Evolutionary conservation across 495 filamentous ascomycete genomes (phyloP).

Genomic region (Pyronema omphalodes): DNA sequence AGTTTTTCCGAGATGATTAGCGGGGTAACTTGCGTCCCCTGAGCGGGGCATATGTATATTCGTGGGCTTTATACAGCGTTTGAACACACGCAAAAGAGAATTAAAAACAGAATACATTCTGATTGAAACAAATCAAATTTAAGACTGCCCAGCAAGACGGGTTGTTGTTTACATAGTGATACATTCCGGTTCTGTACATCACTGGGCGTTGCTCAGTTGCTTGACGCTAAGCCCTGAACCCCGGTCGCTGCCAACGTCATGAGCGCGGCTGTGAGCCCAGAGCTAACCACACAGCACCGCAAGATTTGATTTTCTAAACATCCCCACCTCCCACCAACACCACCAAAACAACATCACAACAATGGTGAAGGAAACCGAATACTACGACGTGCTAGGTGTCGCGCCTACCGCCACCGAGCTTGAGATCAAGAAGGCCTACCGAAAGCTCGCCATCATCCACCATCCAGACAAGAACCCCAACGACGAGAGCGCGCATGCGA

Average conservation of each 20-base stretch:
- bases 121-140: no score
- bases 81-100: no score
- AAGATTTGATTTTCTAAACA: background rate
- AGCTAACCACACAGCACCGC: background rate
- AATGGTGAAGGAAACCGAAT: conserved; percentile 72
- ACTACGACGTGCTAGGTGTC: conserved; percentile 85
- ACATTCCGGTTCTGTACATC: no score
- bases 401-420: conserved; percentile 75
- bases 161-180: no score
- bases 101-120: no score
- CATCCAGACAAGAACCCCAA: conserved; percentile 91
- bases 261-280: background rate
- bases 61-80: no score
- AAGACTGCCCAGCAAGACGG: no score
- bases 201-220: no score
- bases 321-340: background rate
- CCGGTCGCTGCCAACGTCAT: background rate
- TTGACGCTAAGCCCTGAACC: conserved; percentile 12
- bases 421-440: conserved; percentile 99
- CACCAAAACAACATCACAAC: conserved; percentile 9
- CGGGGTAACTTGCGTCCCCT: no score
- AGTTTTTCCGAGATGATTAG: no score
- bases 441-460: conserved; percentile 71
- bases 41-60: no score
- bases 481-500: conserved; percentile 80